Percentiles rank a stretch among this genome's conserved stretches.
Evolutionary conservation across 148 eudicot species (phyloP).

Genomic region (Vaccinium myrtillus): DNA sequence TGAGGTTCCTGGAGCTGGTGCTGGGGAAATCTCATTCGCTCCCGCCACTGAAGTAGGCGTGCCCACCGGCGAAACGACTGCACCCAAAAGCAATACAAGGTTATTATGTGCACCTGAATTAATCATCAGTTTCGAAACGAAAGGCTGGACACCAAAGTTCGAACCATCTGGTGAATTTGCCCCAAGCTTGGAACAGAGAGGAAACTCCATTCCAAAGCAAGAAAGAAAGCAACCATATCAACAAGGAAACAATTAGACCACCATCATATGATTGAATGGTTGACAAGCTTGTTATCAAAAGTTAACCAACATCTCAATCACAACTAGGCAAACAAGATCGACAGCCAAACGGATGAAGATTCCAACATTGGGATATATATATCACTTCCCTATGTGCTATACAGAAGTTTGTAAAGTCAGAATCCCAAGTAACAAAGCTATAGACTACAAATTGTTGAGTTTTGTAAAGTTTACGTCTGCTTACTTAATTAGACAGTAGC

Average conservation of each 20-base stretch:
- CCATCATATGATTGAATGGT: background rate
- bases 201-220: background rate
- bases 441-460: background rate
- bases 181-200: background rate
- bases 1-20: constrained; percentile 13
- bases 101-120: background rate
- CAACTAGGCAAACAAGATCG: background rate
- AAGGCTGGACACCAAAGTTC: background rate
- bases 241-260: background rate
- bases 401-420: background rate
- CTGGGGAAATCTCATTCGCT: constrained; percentile 4
- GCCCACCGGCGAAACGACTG: constrained; percentile 20
- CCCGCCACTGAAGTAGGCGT: background rate
- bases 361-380: background rate
- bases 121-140: background rate
- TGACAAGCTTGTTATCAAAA: background rate
- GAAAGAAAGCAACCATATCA: background rate
- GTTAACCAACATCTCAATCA: background rate
- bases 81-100: background rate
- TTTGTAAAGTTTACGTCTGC: background rate
- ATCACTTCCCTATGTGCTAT: background rate
- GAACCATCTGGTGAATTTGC: background rate
- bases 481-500: background rate
- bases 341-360: background rate
- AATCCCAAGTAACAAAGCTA: background rate